Evolutionary conservation across 352 stramenopile species (phyloP).

Genomic region (Pseudoperonospora humuli): DNA sequence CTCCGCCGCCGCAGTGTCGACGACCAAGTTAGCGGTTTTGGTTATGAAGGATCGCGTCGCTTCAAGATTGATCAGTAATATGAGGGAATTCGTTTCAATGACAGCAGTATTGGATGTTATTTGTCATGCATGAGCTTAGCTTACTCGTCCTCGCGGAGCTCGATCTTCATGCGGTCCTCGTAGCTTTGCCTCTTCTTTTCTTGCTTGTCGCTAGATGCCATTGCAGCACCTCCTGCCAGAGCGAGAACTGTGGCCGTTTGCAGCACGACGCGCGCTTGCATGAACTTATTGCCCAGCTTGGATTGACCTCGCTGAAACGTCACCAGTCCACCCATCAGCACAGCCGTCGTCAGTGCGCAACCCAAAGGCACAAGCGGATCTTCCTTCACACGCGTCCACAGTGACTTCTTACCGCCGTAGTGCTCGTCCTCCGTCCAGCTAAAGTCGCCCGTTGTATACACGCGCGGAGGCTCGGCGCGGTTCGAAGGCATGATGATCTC

Average conservation of each 20-base stretch:
- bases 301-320: slow-evolving; percentile 69
- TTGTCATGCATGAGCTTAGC: background rate
- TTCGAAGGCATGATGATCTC: slow-evolving; percentile 8
- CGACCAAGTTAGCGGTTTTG: too few relatives aligned
- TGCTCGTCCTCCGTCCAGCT: slow-evolving; percentile 56
- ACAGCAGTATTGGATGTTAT: background rate
- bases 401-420: slow-evolving; percentile 46
- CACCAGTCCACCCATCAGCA: slow-evolving; percentile 58
- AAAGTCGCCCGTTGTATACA: slow-evolving; percentile 49
- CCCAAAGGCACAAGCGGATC: slow-evolving; percentile 73
- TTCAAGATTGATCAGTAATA: slow-evolving; percentile 19
- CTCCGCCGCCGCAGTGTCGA: background rate
- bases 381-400: slow-evolving; percentile 57
- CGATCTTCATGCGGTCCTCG: slow-evolving; percentile 64
- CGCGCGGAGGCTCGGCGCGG: slow-evolving; percentile 11
- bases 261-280: slow-evolving; percentile 68
- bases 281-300: slow-evolving; percentile 76
- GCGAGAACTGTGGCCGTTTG: slow-evolving; percentile 68
- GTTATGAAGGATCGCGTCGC: slow-evolving; percentile 17
- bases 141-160: slow-evolving; percentile 30
- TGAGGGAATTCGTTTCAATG: too few relatives aligned
- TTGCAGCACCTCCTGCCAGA: slow-evolving; percentile 37
- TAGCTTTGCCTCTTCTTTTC: slow-evolving; percentile 49
- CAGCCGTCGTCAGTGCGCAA: slow-evolving; percentile 47
- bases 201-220: slow-evolving; percentile 42